phyloP scores from a whole-genome alignment of 2,329 filamentous ascomycete genomes.

The Penicillium sumatraense region DNA sequence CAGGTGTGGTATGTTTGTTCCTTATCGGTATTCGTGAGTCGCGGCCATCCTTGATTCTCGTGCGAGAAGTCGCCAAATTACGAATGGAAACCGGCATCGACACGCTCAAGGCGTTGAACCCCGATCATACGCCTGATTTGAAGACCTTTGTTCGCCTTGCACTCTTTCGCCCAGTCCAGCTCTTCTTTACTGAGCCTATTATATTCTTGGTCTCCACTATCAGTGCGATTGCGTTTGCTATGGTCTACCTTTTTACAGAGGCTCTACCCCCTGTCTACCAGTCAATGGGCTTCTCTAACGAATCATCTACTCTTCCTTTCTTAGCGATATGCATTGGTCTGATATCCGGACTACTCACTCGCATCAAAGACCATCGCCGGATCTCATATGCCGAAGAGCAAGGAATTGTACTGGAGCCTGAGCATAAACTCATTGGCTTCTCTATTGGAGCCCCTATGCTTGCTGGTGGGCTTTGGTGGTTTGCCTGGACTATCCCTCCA shows the following conservation, averaged over 20 bases:
- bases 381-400: constrained; percentile 12
- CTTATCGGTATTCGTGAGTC: constrained; percentile 47
- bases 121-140: constrained; percentile 43
- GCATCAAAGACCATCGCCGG: constrained; percentile 45
- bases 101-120: constrained; percentile 37
- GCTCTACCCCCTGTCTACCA: constrained; percentile 47
- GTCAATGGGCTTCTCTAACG: constrained; percentile 37
- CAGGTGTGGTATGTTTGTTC: constrained; percentile 34
- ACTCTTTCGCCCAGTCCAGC: constrained; percentile 44
- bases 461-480: constrained; percentile 51
- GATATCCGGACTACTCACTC: constrained; percentile 44
- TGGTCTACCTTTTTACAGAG: constrained; percentile 57
- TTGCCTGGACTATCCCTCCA: constrained; percentile 54
- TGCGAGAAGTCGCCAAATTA: constrained; percentile 32
- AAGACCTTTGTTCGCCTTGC: constrained; percentile 40
- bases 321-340: constrained; percentile 46
- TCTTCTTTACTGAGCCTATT: constrained; percentile 53
- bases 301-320: constrained; percentile 43
- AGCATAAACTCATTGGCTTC: constrained; percentile 23
- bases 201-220: constrained; percentile 49
- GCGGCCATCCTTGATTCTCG: constrained; percentile 48
- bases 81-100: constrained; percentile 29
- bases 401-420: constrained; percentile 15
- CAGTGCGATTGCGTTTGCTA: constrained; percentile 45
- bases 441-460: constrained; percentile 15